Percentiles rank a stretch among this genome's conserved stretches.
Conservation (phyloP, 2,329 filamentous ascomycete genomes). For the Trichoderma sp. region DNA sequence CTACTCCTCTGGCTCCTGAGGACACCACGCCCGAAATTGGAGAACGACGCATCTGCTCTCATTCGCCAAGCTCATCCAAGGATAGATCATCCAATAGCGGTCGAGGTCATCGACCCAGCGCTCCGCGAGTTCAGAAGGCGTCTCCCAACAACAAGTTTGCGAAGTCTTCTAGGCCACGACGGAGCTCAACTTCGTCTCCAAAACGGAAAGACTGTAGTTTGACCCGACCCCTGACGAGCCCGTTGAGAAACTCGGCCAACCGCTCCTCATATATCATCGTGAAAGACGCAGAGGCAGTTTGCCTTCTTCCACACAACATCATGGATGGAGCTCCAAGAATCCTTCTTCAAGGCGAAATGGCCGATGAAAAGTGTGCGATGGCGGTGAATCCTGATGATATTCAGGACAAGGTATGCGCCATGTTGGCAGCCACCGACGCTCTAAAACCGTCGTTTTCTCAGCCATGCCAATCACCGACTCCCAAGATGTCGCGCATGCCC, state of each 20-base stretch:
- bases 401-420: constrained; percentile 39
- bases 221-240: constrained; percentile 27
- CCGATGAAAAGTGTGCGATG: neutral
- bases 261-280: constrained; percentile 28
- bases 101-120: constrained; percentile 1
- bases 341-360: constrained; percentile 2
- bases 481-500: constrained; percentile 35
- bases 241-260: constrained; percentile 26
- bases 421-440: constrained; percentile 41
- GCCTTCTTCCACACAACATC: constrained; percentile 15
- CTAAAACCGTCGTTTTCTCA: constrained; percentile 37
- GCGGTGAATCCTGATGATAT: constrained; percentile 32
- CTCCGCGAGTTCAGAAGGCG: constrained; percentile 25
- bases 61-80: neutral
- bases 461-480: constrained; percentile 22
- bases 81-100: neutral
- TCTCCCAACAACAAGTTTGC: constrained; percentile 24
- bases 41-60: neutral
- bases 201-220: constrained; percentile 26
- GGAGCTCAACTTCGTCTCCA: constrained; percentile 26
- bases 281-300: neutral
- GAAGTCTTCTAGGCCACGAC: neutral
- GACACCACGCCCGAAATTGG: neutral
- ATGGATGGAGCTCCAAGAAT: constrained; percentile 8
- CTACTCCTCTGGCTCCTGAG: constrained; percentile 1